phyloP scores from a whole-genome alignment of 2,329 filamentous ascomycete genomes.

The Xenoacremonium recifei region DNA sequence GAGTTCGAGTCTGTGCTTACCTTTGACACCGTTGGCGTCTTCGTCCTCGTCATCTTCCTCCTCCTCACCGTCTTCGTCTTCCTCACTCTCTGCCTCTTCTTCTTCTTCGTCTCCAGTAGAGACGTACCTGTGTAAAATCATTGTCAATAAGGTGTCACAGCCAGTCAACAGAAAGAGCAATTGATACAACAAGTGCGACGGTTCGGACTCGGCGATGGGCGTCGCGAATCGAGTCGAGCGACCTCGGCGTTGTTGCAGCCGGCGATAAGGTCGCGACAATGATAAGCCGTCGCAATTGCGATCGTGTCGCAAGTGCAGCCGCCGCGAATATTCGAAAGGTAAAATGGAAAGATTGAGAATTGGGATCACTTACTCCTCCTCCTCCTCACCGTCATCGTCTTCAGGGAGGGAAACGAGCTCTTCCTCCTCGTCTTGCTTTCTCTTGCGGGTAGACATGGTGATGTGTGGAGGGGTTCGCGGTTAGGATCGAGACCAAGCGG shows the following conservation, averaged over 20 bases:
- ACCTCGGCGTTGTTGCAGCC: neutral
- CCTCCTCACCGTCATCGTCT: conserved; percentile 49
- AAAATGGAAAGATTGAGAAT: conserved; percentile 4
- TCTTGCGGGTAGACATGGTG: conserved; percentile 51
- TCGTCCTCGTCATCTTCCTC: conserved; percentile 36
- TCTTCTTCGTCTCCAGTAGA: conserved; percentile 41
- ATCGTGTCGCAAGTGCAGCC: neutral
- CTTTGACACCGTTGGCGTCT: conserved; percentile 34
- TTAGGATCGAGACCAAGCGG: too few relatives aligned
- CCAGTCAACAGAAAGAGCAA: neutral
- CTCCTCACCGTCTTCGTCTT: conserved; percentile 37
- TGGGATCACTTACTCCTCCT: conserved; percentile 51
- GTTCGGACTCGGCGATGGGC: neutral
- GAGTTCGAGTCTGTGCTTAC: conserved; percentile 22
- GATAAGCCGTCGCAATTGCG: neutral
- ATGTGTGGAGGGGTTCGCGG: conserved; percentile 5
- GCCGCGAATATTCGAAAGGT: neutral
- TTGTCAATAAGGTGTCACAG: conserved; percentile 14
- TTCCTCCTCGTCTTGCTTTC: conserved; percentile 55
- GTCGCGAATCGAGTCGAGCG: neutral
- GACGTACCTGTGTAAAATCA: conserved; percentile 29
- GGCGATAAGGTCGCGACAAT: neutral
- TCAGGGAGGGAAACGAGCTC: conserved; percentile 55
- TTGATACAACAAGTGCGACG: neutral
- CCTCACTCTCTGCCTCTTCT: conserved; percentile 38